These are phyloP conservation scores for Kappamyces sp. DNA, from an alignment of 192 early-diverging fungal species.

Conservation along the genomic window DNA sequence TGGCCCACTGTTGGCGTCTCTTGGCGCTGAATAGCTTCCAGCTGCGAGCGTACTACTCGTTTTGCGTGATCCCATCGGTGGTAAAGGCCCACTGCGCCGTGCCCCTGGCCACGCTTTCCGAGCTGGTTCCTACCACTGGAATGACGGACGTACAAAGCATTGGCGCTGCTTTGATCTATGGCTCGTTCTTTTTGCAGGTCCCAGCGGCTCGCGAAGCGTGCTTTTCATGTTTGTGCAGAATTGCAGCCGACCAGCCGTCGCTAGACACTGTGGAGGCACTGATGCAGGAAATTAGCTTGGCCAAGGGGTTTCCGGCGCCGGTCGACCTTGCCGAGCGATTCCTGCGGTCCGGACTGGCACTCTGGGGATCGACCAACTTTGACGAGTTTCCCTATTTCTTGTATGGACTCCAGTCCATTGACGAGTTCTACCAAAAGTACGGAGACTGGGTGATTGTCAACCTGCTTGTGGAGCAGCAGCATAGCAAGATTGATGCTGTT, in stretches of 20 bases:
- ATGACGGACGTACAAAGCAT: conserved; percentile 3
- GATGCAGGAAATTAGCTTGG: background rate
- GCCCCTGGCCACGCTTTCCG: no score
- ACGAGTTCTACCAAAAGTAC: background rate
- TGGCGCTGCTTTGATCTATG: background rate
- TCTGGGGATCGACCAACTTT: background rate
- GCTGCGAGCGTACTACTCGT: no score
- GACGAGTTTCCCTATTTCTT: conserved; percentile 8
- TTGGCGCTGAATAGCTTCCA: no score
- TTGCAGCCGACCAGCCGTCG: conserved; percentile 12
- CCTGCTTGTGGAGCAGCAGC: no score
- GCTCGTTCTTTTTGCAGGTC: background rate
- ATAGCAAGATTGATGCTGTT: no score
- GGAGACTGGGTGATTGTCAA: no score
- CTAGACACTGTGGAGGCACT: conserved; percentile 2
- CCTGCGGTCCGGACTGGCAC: background rate
- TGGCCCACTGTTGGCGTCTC: no score
- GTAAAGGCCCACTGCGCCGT: no score
- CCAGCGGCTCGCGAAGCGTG: background rate
- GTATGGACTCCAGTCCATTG: background rate
- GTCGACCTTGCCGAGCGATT: conserved; percentile 1
- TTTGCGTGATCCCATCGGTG: no score
- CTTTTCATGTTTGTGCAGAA: background rate
- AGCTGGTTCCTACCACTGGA: background rate
- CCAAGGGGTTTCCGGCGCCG: conserved; percentile 1